Evolutionary conservation across 208 protist species (phyloP).

Genomic region (Endotrypanum monterogeii): DNA sequence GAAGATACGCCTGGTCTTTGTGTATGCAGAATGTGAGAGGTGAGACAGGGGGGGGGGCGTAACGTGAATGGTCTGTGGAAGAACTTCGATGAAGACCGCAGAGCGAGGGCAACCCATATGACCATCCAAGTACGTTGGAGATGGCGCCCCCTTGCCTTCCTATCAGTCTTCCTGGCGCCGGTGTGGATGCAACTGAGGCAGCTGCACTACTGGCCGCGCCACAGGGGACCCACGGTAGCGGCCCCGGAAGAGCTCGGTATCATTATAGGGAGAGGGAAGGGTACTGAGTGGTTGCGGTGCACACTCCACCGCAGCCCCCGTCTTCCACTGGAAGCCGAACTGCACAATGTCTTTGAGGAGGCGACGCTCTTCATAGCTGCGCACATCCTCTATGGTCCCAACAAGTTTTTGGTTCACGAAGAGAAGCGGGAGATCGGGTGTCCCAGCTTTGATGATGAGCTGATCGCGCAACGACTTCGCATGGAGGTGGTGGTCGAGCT

Average conservation of each 20-base stretch:
- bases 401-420: conserved; percentile 88
- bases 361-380: conserved; percentile 58
- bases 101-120: not conserved
- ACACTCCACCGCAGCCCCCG: conserved; percentile 32
- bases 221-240: conserved; percentile 80
- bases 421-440: conserved; percentile 65
- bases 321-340: conserved; percentile 91
- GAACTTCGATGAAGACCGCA: not conserved
- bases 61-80: not conserved
- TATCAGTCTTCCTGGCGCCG: conserved; percentile 28
- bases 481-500: conserved; percentile 86
- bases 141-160: not conserved
- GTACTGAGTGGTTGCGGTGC: conserved; percentile 51
- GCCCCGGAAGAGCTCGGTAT: conserved; percentile 80
- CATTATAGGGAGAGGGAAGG: conserved; percentile 70
- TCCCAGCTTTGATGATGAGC: conserved; percentile 43
- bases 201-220: conserved; percentile 64
- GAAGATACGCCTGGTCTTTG: too few relatives aligned
- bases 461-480: conserved; percentile 56
- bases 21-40: not conserved
- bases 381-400: conserved; percentile 72
- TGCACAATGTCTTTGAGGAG: conserved; percentile 88
- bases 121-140: not conserved
- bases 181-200: conserved; percentile 73
- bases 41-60: not conserved